These are phyloP conservation scores for Hyparrhenia diplandra DNA, from an alignment of 176 grass and related monocot genomes.

Conservation along the genomic window DNA sequence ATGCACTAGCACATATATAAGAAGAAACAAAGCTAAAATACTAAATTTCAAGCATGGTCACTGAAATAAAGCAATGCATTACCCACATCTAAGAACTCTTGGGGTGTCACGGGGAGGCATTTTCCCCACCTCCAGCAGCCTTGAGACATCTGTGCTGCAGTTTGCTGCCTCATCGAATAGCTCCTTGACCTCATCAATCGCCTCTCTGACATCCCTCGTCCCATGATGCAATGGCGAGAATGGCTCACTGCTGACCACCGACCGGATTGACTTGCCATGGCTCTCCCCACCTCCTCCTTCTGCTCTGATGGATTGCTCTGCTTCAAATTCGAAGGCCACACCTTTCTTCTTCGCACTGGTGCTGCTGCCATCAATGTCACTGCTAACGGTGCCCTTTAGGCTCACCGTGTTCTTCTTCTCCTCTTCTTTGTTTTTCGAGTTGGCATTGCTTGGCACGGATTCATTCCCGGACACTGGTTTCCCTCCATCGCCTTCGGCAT, in stretches of 20 bases:
- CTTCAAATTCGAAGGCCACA: conserved; percentile 58
- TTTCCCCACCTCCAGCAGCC: conserved; percentile 77
- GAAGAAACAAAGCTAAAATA: not conserved
- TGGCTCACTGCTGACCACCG: conserved; percentile 24
- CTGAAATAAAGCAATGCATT: conserved; percentile 40
- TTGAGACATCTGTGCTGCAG: conserved; percentile 52
- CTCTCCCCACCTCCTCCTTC: conserved; percentile 14
- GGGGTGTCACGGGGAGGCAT: conserved; percentile 32
- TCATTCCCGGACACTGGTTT: not conserved
- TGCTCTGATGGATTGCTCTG: conserved; percentile 10
- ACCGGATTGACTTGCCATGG: conserved; percentile 19
- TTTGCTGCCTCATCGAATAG: conserved; percentile 41
- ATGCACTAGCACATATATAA: not conserved
- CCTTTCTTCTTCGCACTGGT: conserved; percentile 21
- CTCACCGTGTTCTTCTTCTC: conserved; percentile 13
- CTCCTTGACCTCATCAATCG: conserved; percentile 55
- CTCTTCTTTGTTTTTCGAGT: conserved; percentile 28
- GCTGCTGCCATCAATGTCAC: conserved; percentile 13
- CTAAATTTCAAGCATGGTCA: not conserved
- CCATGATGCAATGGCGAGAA: conserved; percentile 37
- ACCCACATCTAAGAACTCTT: conserved; percentile 69
- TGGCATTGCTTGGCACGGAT: not conserved
- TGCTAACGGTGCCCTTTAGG: not conserved
- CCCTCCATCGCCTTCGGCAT: not conserved
- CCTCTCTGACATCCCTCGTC: conserved; percentile 47